Evolutionary conservation across 768 basidiomycete genomes (phyloP).

Genomic region (Coprinopsis marcescibilis): DNA sequence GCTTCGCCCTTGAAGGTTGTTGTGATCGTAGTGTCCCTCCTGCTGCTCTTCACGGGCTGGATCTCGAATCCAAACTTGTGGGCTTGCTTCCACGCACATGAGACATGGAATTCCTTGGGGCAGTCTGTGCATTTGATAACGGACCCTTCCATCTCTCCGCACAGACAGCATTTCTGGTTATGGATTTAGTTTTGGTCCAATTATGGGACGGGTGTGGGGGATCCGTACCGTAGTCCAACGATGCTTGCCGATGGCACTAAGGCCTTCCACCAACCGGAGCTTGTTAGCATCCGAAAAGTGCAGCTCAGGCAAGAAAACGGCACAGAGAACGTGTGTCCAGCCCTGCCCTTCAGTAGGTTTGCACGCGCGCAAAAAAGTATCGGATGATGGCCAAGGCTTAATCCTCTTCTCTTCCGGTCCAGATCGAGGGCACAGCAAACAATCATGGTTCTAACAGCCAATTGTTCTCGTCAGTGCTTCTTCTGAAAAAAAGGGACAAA

Average conservation of each 20-base stretch:
- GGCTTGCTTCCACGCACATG: constrained; percentile 85
- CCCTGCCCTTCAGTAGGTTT: constrained; percentile 92
- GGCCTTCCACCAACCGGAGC: constrained; percentile 79
- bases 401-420: constrained; percentile 45
- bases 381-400: constrained; percentile 41
- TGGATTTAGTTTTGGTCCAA: constrained; percentile 7
- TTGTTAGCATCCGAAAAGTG: constrained; percentile 69
- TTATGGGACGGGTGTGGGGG: not conserved
- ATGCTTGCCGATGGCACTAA: constrained; percentile 63
- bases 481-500: constrained; percentile 4
- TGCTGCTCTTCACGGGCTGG: constrained; percentile 73
- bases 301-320: constrained; percentile 84
- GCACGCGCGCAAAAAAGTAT: constrained; percentile 66
- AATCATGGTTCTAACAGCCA: constrained; percentile 62
- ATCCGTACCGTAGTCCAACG: constrained; percentile 68
- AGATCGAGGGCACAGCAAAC: constrained; percentile 74
- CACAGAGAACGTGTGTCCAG: constrained; percentile 89
- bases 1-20: constrained; percentile 74
- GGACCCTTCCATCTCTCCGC: constrained; percentile 67
- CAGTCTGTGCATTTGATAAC: constrained; percentile 85
- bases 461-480: not conserved
- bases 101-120: constrained; percentile 71
- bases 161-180: constrained; percentile 67
- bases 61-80: constrained; percentile 93
- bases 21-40: constrained; percentile 57